These are phyloP conservation scores for Lentinus brumalis DNA, from an alignment of 768 basidiomycete genomes.

Conservation along the genomic window DNA sequence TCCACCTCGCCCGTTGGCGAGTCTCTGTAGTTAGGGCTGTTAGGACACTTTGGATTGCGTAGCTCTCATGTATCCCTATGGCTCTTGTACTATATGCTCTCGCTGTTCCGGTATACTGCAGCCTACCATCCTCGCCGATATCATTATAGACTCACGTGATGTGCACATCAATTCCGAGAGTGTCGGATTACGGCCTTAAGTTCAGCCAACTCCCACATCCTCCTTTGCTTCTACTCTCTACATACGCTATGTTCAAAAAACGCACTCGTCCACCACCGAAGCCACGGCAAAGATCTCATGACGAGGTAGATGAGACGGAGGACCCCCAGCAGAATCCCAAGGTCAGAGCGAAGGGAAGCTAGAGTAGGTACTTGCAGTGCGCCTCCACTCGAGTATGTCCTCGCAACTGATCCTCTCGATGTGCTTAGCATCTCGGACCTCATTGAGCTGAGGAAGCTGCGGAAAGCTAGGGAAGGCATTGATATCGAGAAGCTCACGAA, in stretches of 20 bases:
- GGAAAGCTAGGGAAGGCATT: slow-evolving; percentile 77
- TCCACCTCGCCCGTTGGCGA: neutral
- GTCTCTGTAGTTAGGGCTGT: neutral
- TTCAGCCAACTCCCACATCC: neutral
- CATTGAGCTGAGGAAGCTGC: slow-evolving; percentile 78
- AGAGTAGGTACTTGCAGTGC: slow-evolving; percentile 22
- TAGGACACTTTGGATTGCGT: too few relatives aligned
- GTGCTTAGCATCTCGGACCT: slow-evolving; percentile 72
- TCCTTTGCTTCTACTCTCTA: neutral
- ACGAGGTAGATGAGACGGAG: slow-evolving; percentile 28
- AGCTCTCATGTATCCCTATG: neutral
- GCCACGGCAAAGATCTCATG: slow-evolving; percentile 51
- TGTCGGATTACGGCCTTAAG: neutral
- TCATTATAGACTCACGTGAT: too few relatives aligned
- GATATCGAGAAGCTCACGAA: slow-evolving; percentile 82
- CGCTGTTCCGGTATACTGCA: too few relatives aligned
- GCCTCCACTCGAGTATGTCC: neutral
- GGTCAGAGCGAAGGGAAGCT: slow-evolving; percentile 24
- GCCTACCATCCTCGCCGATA: too few relatives aligned
- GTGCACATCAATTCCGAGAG: neutral
- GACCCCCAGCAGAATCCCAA: slow-evolving; percentile 34
- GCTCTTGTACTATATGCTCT: neutral
- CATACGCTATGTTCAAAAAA: slow-evolving; percentile 64
- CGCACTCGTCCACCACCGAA: slow-evolving; percentile 66
- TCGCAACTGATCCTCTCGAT: slow-evolving; percentile 11